Base-by-base conservation (phyloP, 257 asterid genomes). In the Ilex aquifolium region DNA sequence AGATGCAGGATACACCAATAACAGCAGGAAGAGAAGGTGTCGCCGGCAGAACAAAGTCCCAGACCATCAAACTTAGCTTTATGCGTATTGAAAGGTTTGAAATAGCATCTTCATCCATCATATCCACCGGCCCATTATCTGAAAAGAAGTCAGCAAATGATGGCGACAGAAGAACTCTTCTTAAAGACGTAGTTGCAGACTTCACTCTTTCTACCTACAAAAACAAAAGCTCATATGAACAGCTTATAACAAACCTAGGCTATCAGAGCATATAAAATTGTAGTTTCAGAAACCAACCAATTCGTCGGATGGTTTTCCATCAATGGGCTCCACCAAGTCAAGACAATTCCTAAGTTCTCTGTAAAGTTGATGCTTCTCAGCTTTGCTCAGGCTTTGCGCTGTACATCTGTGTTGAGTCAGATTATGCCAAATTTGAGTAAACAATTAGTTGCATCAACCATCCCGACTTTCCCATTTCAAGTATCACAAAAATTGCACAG, bases 1-100 rank as follows among this genome's bases (percentile, higher is more conserved):
- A 40, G 63, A 64, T 48, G 50, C 55, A 85, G 99, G 99, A 93
- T 93, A 90, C 99, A 80, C 99, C 99, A 82, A 93, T 85, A 70
- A 93, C 97, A 77, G 96, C 97, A 49, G 99, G 97, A 71, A 93
- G 81, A 63, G 99, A 90, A 64, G 99, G 99, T 21, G 96, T 93
- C 54, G 60, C 81, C 52, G 99, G 99, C 75, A 93, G 95, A 72
- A 77, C 66, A 62, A 93, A 93, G 74, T 93, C 97, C 99, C 99
- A 93, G 55, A 93, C 91, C 32, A 90, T 87, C 78, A 93, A 77
- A 74, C 82, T 85, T 76, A 93, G 75, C 71, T 90, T 90, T 76
- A 93, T 77, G 52, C 92, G 85, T 62, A 93, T 62, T 57, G 97
- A 84, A 70, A 84, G 73, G 74, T 78, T 83, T 59, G 96, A 79